Conservation (phyloP, 1,139 yeast species). For the Yamadazyma atlantica region DNA sequence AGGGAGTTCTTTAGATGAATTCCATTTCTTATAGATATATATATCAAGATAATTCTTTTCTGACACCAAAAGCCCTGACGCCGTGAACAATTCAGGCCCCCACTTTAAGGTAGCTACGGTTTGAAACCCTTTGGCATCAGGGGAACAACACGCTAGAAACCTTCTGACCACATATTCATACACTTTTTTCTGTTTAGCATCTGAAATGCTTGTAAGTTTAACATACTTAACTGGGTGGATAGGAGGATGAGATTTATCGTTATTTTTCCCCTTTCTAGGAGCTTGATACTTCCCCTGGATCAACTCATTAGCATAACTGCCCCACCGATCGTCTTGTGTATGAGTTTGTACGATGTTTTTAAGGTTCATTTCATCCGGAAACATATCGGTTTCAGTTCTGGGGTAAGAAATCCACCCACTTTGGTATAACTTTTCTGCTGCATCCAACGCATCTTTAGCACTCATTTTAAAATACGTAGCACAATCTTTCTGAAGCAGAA, state of each 20-base stretch:
- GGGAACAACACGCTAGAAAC: conserved; percentile 88
- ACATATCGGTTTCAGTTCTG: conserved; percentile 93
- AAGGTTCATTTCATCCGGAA: conserved; percentile 75
- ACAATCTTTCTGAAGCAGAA: conserved; percentile 89
- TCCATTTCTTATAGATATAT: conserved; percentile 81
- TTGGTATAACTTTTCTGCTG: conserved; percentile 85
- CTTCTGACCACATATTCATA: conserved; percentile 87
- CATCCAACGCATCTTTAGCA: conserved; percentile 77
- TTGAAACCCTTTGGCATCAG: conserved; percentile 79
- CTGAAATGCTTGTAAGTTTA: conserved; percentile 31
- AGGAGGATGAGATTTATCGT: conserved; percentile 98
- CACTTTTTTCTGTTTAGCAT: conserved; percentile 62
- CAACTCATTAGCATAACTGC: conserved; percentile 40
- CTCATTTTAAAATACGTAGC: conserved; percentile 70
- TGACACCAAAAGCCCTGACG: conserved; percentile 70
- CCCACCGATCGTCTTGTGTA: conserved; percentile 48
- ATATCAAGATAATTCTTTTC: conserved; percentile 79
- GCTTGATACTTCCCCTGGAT: conserved; percentile 34
- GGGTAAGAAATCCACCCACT: conserved; percentile 91
- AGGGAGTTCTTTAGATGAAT: conserved; percentile 65
- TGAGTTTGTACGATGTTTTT: conserved; percentile 61
- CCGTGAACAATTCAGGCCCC: conserved; percentile 72
- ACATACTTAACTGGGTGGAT: conserved; percentile 80
- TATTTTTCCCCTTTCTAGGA: conserved; percentile 80
- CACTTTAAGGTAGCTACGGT: conserved; percentile 68